Base-by-base conservation (phyloP, 2,329 filamentous ascomycete genomes). In the Fusarium sp. region DNA sequence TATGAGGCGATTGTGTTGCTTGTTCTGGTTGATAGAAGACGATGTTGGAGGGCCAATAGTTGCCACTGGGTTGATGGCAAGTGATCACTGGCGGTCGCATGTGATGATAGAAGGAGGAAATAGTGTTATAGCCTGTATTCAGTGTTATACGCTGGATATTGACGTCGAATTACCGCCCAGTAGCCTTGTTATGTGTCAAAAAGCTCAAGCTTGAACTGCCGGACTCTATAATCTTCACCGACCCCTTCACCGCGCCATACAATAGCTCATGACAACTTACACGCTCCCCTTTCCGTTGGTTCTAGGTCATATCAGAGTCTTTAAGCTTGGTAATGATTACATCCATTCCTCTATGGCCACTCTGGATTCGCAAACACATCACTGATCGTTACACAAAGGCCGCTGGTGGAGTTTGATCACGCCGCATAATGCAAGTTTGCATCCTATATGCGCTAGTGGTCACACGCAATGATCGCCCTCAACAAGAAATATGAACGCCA, bases 361-460 rank as follows among this genome's bases (percentile, higher is more conserved):
- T 49, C 55, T 15, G 2, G 3, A 31, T n/a, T 31, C 6, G 26
- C 20, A 31, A 31, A n/a, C 2, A 20, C 35, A n/a, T 41, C 26
- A 18, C 14, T 12, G 24, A n/a, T n/a, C 15, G 35, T 55, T 31
- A 55, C 20, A 14, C 12, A 41, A n/a, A n/a, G 24, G 9, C 24
- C 33, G 24, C 28, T 45, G 14, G 48, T 41, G 48, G 36, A 35
- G 31, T 41, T 28, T 41, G 35, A 48, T 26, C 14, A 56, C 10
- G 13, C 20, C 13, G 33, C 49, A 47, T 24, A 1, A 44, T 67
- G 66, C 47, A 54, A 24, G 63, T 17, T 49, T 58, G 26, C 51
- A 44, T 14, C 42, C 39, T 26, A 12, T 24, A 68, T 69, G 63
- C 66, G 68, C 15, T 12, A 5, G 7, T 18, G 7, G 26, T 63